These are phyloP conservation scores for Alternaria sp. DNA, from an alignment of 2,329 filamentous ascomycete species.

Conservation along the genomic window DNA sequence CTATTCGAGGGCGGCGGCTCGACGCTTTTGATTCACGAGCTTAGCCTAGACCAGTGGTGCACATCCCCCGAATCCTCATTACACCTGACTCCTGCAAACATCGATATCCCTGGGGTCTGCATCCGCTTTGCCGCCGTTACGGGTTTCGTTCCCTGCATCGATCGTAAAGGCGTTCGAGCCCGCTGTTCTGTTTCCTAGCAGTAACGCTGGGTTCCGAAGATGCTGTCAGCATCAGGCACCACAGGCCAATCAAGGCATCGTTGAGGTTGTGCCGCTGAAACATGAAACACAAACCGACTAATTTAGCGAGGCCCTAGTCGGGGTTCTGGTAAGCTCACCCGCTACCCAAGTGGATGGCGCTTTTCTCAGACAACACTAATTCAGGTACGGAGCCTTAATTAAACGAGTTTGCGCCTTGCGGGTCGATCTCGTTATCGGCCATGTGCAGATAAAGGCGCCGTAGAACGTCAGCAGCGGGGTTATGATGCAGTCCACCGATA, in stretches of 20 bases:
- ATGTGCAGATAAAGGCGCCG: constrained; percentile 11
- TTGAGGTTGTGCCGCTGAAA: constrained; percentile 23
- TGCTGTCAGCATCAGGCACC: constrained; percentile 28
- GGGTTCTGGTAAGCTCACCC: constrained; percentile 22
- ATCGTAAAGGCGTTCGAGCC: constrained; percentile 23
- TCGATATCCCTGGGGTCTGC: constrained; percentile 16
- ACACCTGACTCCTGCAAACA: constrained; percentile 11
- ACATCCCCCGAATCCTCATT: background rate
- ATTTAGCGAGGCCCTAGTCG: constrained; percentile 27
- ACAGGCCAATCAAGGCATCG: constrained; percentile 30
- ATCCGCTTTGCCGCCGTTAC: constrained; percentile 24
- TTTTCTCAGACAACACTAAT: constrained; percentile 33
- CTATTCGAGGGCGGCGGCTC: constrained; percentile 6
- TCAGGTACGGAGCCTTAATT: constrained; percentile 41
- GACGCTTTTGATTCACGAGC: constrained; percentile 30
- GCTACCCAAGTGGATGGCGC: constrained; percentile 30
- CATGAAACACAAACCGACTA: constrained; percentile 40
- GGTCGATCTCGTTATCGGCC: constrained; percentile 5
- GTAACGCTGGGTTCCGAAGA: constrained; percentile 25
- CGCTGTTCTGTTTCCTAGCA: constrained; percentile 22
- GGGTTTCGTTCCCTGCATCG: constrained; percentile 34
- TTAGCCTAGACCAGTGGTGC: constrained; percentile 10
- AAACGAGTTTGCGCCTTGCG: constrained; percentile 12
- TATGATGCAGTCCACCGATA: constrained; percentile 4
- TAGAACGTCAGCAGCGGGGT: constrained; percentile 13